Evolutionary conservation across 805 yeast genomes (phyloP), one percentile per base, ranked within the genome.

Genomic region (Hanseniaspora singularis): DNA sequence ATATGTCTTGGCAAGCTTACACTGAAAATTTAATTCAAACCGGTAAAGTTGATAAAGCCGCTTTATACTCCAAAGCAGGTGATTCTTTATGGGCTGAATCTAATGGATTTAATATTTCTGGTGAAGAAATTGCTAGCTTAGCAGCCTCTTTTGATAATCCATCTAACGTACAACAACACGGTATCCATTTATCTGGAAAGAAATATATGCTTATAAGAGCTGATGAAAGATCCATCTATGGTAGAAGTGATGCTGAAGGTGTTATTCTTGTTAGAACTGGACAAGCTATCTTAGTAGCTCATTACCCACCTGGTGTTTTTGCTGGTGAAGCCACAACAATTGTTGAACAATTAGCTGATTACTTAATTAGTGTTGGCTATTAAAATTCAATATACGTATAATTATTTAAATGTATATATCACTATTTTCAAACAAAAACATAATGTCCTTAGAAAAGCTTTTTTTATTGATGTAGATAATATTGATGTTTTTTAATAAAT

Each of bases 321-420:
- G 85, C 97, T 27, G 96, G 95, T 56, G 95, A 85, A 62, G 97
- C 97, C 45, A 83, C 96, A 50, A 77, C 81, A 58, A 83, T 88
- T 53, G 95, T 89, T 49, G 98, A 92, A 65, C 89, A 86, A 60
- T 73, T 92, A 69, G 97, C 95, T 39, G 97, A 92, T 63, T 88
- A 92, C 61, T 74, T 92, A 67, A 86, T 89, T 62, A 71, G 86
- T 58, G 89, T n/a, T n/a, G n/a, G n/a, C n/a, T n/a, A n/a, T n/a
- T 82, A 46, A 83, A 86, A 50, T 88, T 84, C 65, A 89, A 72
- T 58, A n/a, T 9, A 32, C 5, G 3, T 12, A 4, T 6, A 2
- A 38, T 15, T 7, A 6, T 6, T 10, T 24, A 15, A 5, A 23
- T 23, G n/a, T 37, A 24, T 37, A 37, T 16, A 37, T 32, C n/a